These are phyloP conservation scores for Lumnitzera littorea DNA, from an alignment of 345 rosid genomes.

Conservation along the genomic window DNA sequence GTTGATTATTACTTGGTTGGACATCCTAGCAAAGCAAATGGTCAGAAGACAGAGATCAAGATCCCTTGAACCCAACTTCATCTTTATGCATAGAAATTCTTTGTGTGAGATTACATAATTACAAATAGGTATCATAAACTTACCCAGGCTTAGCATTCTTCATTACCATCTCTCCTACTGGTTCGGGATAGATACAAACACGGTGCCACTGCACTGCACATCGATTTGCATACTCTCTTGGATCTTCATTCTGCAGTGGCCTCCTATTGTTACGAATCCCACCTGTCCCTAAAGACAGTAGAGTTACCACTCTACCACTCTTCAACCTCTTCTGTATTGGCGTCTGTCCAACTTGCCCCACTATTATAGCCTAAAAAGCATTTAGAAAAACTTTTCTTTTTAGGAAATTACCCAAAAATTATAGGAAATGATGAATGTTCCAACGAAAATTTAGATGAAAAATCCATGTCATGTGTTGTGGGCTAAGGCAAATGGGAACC, in stretches of 20 bases:
- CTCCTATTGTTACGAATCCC: constrained; percentile 75
- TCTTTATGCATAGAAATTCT: neutral
- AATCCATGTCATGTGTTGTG: too few relatives aligned
- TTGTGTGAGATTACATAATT: neutral
- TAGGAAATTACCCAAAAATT: neutral
- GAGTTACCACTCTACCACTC: constrained; percentile 49
- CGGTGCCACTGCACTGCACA: constrained; percentile 90
- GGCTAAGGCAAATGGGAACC: too few relatives aligned
- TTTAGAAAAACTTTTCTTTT: neutral
- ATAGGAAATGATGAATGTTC: neutral
- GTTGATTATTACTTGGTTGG: too few relatives aligned
- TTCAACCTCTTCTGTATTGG: constrained; percentile 75
- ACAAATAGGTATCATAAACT: constrained; percentile 15
- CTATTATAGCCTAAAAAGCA: constrained; percentile 65
- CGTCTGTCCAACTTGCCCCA: constrained; percentile 80
- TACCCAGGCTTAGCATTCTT: constrained; percentile 73
- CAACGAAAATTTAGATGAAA: too few relatives aligned
- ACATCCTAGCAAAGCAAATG: too few relatives aligned
- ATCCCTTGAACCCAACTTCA: neutral
- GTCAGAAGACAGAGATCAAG: too few relatives aligned
- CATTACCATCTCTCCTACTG: constrained; percentile 46
- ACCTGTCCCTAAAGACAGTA: constrained; percentile 75
- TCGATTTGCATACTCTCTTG: constrained; percentile 60
- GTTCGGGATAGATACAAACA: constrained; percentile 57
- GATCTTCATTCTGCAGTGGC: constrained; percentile 68